Base-by-base conservation (phyloP, 805 yeast genomes). In the Saitoella complicata region DNA sequence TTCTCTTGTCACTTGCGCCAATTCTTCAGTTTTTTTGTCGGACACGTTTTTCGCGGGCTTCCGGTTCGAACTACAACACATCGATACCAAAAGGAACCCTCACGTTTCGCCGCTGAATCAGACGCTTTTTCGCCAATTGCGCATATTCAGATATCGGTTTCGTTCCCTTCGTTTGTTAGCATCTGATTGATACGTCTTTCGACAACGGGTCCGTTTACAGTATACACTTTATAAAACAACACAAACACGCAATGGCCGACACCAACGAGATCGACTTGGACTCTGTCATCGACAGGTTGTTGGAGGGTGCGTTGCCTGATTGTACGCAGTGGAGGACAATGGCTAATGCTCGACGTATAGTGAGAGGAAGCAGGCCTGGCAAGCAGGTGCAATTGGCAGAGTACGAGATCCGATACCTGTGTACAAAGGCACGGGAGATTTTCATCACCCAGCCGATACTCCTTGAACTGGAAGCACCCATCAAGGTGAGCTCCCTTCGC, bases 331-430 rank as follows among this genome's bases (percentile, higher is more conserved):
- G 11, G 36, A 10, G 36, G 36, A 33, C 36, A 11, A 33, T 9
- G 36, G 11, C 10, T 33, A 33, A 9, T 33, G 36, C 10, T 11
- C 11, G 36, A 9, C 11, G 11, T 41, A 12, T 33, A 66, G 98
- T 91, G 44, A 79, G 98, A 66, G 98, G 97, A 51, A 85, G 95
- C 49, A 79, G 96, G 64, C 98, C 98, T 12, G 98, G 98, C 37
- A 87, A 85, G 63, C 95, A 85, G 62, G 98, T 88, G 40, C 86
- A 86, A 53, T 71, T 88, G 49, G 84, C 80, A 57, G 98, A 88
- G 67, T 83, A 75, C 62, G 97, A 91, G 68, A 91, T 88, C 63
- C 79, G 94, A 59, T 88, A 75, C 66, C 77, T 88, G 50, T 88
- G 98, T 70, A 86, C 96, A 51, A 88, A 87, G 65, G 97, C 98